phyloP scores from a whole-genome alignment of 2,329 filamentous ascomycete species.

The Sporothrix mexicana region DNA sequence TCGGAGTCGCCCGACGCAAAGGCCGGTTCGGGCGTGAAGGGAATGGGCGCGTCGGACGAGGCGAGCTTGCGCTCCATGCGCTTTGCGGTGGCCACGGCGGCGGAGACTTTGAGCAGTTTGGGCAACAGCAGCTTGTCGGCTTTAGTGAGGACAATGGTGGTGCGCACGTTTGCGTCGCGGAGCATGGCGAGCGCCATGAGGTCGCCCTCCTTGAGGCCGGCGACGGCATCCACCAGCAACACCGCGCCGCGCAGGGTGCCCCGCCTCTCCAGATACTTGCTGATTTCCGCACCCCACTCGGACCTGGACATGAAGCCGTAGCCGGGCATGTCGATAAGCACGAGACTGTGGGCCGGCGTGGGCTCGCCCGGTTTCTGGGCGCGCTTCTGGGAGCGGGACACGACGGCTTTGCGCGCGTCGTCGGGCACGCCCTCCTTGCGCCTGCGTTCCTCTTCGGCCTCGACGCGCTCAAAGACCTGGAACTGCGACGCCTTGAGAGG shows the following conservation, averaged over 20 bases:
- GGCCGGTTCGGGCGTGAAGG: not conserved
- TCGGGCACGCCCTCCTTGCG: not conserved
- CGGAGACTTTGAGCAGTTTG: not conserved
- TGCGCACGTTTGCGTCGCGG: constrained; percentile 52
- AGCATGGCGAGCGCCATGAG: constrained; percentile 55
- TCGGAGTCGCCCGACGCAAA: constrained; percentile 13
- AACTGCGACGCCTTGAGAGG: constrained; percentile 38
- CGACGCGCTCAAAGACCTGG: constrained; percentile 37
- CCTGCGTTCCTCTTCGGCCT: constrained; percentile 26
- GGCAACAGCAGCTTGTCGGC: constrained; percentile 54
- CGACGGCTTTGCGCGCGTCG: constrained; percentile 19
- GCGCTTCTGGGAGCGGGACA: constrained; percentile 37
- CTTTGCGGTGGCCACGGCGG: not conserved
- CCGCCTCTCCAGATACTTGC: constrained; percentile 56
- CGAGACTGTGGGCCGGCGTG: constrained; percentile 54
- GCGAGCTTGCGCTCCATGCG: not conserved
- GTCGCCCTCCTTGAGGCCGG: constrained; percentile 57
- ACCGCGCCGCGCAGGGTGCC: constrained; percentile 58
- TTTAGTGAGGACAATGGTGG: constrained; percentile 61
- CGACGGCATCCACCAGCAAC: constrained; percentile 59
- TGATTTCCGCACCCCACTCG: constrained; percentile 60
- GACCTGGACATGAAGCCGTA: constrained; percentile 47
- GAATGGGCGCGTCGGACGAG: not conserved
- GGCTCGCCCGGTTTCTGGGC: constrained; percentile 43
- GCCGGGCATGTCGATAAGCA: constrained; percentile 50